Base-by-base conservation (phyloP, 108 stramenopile genomes). In the Aurantiochytrium sp. region DNA sequence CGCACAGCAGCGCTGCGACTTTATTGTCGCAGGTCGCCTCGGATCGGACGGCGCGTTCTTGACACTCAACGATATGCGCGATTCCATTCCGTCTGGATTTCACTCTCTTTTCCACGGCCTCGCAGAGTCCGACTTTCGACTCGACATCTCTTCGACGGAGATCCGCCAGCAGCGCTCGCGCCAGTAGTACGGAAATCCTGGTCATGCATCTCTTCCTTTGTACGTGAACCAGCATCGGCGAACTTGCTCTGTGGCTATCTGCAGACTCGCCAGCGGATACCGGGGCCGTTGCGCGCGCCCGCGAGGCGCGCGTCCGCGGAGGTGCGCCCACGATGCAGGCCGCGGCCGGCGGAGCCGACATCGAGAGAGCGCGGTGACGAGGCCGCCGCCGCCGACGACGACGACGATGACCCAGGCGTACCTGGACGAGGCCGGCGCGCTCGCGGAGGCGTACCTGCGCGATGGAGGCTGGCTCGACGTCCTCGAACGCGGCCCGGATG, bases 21-120 rank as follows among this genome's bases (percentile, higher is more conserved):
- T 89, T 34, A 4, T 89, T 8, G 88, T 89, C 4, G 88, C 85
- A 4, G 88, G 86, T 4, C 85, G 88, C 8, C n/a, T 86, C 37
- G 86, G 59, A 8, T 6, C 59, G 12, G 17, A 55, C 17, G 37
- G 2, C n/a, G 32, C 73, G 10, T 81, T 81, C 24, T 24, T 41
- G 6, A 48, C 39, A 19, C 45, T 81, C 30, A 12, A 41, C 50
- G 42, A 81, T 24, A 81, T 81, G 73, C 21, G 45, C 6, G 73
- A 37, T 42, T n/a, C n/a, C 27, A 48, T 81, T 48, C 73, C 73
- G 1, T 6, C 21, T n/a, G 73, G 73, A 41, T 48, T 81, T 42
- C 45, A 27, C 24, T 6, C 10, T 48, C 12, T 81, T 12, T 81
- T 81, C 24, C 45, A 48, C 12, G 39, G 39, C 12, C 73, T 81